A percentile compares a stretch with the other conserved stretches of the same genome.
phyloP scores from a whole-genome alignment of 768 basidiomycete species.

The Suillus alpinus region DNA sequence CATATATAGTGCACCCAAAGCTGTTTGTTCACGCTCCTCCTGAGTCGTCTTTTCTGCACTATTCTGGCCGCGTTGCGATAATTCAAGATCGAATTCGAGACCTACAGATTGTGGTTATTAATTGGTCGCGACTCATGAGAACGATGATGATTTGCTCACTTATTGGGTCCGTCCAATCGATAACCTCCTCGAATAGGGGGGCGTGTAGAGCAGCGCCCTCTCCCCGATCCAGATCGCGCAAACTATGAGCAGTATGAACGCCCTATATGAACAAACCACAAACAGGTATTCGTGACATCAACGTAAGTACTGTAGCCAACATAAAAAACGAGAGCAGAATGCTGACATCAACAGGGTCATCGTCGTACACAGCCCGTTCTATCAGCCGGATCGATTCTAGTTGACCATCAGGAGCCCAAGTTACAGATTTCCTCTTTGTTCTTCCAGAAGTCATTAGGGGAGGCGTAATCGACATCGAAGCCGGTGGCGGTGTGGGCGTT shows the following conservation, averaged over 20 bases:
- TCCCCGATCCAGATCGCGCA: slow-evolving; percentile 84
- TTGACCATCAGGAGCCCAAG: slow-evolving; percentile 72
- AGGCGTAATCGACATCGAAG: slow-evolving; percentile 27
- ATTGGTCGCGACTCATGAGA: slow-evolving; percentile 21
- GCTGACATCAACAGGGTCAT: slow-evolving; percentile 86
- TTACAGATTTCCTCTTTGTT: slow-evolving; percentile 75
- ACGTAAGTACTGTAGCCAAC: slow-evolving; percentile 41
- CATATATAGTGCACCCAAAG: slow-evolving; percentile 75
- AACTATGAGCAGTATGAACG: slow-evolving; percentile 63
- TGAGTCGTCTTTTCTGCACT: slow-evolving; percentile 71
- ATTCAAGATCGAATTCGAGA: slow-evolving; percentile 55
- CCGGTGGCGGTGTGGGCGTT: slow-evolving; percentile 55
- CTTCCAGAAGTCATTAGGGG: slow-evolving; percentile 39
- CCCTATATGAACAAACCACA: slow-evolving; percentile 54
- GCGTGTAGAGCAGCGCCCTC: slow-evolving; percentile 85
- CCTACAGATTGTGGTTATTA: slow-evolving; percentile 49
- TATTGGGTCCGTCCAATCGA: slow-evolving; percentile 83
- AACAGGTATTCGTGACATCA: slow-evolving; percentile 42
- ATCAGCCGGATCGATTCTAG: slow-evolving; percentile 77
- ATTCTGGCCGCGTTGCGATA: slow-evolving; percentile 54
- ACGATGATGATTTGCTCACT: slow-evolving; percentile 49
- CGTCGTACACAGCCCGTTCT: slow-evolving; percentile 85
- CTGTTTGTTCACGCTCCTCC: slow-evolving; percentile 76
- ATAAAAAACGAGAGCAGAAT: slow-evolving; percentile 39
- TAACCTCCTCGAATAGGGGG: slow-evolving; percentile 78